These are phyloP conservation scores for Trichoderma pleuroti DNA, from an alignment of 2,329 filamentous ascomycete genomes.

Conservation along the genomic window DNA sequence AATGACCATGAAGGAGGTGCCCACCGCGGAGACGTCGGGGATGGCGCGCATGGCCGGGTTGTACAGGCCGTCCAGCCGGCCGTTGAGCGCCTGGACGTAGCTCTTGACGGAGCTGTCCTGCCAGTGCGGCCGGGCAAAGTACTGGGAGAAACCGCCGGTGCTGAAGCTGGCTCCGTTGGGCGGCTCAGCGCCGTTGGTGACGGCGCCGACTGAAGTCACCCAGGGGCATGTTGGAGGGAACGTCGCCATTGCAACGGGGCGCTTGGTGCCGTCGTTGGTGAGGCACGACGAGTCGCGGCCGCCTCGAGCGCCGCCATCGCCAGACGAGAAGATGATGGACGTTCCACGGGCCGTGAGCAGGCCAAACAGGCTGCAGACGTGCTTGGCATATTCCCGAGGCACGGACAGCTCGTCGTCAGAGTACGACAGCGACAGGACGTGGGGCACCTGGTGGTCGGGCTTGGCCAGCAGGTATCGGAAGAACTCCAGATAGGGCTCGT, in stretches of 20 bases:
- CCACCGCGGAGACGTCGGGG: slow-evolving; percentile 53
- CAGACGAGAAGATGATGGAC: slow-evolving; percentile 48
- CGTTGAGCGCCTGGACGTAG: slow-evolving; percentile 41
- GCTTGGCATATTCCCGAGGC: slow-evolving; percentile 47
- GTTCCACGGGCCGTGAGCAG: slow-evolving; percentile 52
- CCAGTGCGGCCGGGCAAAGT: slow-evolving; percentile 45
- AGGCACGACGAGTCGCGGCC: slow-evolving; percentile 49
- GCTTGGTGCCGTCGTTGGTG: slow-evolving; percentile 56
- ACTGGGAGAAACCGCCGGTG: slow-evolving; percentile 51
- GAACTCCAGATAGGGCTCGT: slow-evolving; percentile 57
- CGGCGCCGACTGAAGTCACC: slow-evolving; percentile 64
- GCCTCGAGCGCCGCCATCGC: slow-evolving; percentile 48
- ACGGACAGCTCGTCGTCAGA: slow-evolving; percentile 56
- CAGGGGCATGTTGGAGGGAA: slow-evolving; percentile 68
- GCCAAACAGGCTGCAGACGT: slow-evolving; percentile 52
- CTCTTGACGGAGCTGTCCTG: slow-evolving; percentile 39
- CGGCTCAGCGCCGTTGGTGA: slow-evolving; percentile 36
- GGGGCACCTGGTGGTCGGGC: slow-evolving; percentile 46
- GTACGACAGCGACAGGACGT: slow-evolving; percentile 57
- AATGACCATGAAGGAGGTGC: slow-evolving; percentile 51
- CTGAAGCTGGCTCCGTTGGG: slow-evolving; percentile 45
- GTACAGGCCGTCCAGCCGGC: slow-evolving; percentile 44
- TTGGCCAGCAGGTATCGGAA: slow-evolving; percentile 48
- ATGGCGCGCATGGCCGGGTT: slow-evolving; percentile 45
- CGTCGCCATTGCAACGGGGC: slow-evolving; percentile 53